Conservation (phyloP, 228 moss, liverwort and hornwort species). For the Sphagnum magellanicum region DNA sequence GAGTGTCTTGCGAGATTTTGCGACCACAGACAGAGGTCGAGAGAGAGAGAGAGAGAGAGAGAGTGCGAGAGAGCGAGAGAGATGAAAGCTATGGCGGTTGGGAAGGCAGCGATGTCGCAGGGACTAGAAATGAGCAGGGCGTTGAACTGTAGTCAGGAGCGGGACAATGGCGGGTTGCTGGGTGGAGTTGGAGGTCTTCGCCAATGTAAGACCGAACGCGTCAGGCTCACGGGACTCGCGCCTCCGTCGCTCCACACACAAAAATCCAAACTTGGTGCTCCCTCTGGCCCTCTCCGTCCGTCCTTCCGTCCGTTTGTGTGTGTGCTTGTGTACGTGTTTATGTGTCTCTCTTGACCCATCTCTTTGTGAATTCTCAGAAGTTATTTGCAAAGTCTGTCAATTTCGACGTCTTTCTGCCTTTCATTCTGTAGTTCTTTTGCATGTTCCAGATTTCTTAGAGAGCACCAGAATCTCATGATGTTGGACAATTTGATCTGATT, state of each 20-base stretch:
- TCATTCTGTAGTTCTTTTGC: no score
- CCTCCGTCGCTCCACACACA: slow-evolving; percentile 20
- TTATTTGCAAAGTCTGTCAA: no score
- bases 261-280: slow-evolving; percentile 32
- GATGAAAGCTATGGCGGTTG: slow-evolving; percentile 41
- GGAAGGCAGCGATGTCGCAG: slow-evolving; percentile 17
- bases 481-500: no score
- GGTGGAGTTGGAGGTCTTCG: slow-evolving; percentile 37
- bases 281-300: not conserved
- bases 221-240: slow-evolving; percentile 17
- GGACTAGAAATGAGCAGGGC: slow-evolving; percentile 7
- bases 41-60: slow-evolving; percentile 1
- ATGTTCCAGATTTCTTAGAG: no score
- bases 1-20: no score
- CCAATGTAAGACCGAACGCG: slow-evolving; percentile 24
- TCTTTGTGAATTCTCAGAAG: no score
- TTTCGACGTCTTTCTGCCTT: no score
- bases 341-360: no score
- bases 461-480: no score
- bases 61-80: slow-evolving; percentile 8
- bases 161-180: slow-evolving; percentile 9
- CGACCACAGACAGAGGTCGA: no score
- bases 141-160: slow-evolving; percentile 5
- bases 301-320: no score
- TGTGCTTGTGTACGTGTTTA: no score